Evolutionary conservation across 176 grass and related monocot species (phyloP).

Genomic region (Triticum dicoccoides): DNA sequence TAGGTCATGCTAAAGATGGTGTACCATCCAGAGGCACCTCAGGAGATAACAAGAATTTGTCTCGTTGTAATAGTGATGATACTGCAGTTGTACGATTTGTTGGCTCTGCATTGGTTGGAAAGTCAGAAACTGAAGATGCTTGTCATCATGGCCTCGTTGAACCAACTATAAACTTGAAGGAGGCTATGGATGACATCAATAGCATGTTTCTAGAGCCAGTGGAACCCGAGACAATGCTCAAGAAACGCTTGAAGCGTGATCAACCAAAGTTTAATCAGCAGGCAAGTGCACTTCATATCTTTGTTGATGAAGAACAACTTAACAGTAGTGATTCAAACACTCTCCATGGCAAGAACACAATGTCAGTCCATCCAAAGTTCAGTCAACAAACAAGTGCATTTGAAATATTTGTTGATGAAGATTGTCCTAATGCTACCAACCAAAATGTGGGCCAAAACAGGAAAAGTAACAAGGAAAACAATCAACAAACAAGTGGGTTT

Average conservation of each 20-base stretch:
- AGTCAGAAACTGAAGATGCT: conserved; percentile 85
- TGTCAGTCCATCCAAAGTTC: conserved; percentile 30
- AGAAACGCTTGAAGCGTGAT: conserved; percentile 50
- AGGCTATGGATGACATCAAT: conserved; percentile 79
- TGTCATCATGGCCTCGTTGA: conserved; percentile 91
- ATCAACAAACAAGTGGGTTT: conserved; percentile 38
- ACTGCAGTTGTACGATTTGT: conserved; percentile 90
- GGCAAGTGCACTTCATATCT: conserved; percentile 68
- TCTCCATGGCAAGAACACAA: conserved; percentile 20
- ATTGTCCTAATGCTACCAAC: conserved; percentile 26
- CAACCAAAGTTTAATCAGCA: conserved; percentile 50
- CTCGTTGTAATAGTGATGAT: conserved; percentile 54
- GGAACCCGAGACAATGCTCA: conserved; percentile 64
- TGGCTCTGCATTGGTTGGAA: conserved; percentile 79
- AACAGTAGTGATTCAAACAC: conserved; percentile 24
- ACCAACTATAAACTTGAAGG: conserved; percentile 87
- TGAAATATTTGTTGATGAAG: conserved; percentile 77
- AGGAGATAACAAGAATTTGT: conserved; percentile 38
- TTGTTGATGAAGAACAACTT: conserved; percentile 68
- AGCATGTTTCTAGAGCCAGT: conserved; percentile 92
- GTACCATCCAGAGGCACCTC: conserved; percentile 37
- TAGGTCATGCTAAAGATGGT: conserved; percentile 26
- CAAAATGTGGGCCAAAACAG: conserved; percentile 21
- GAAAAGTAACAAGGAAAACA: conserved; percentile 40
- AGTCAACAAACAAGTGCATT: conserved; percentile 53